Conservation (phyloP, 495 filamentous ascomycete genomes). For the Penicillium salamii region DNA sequence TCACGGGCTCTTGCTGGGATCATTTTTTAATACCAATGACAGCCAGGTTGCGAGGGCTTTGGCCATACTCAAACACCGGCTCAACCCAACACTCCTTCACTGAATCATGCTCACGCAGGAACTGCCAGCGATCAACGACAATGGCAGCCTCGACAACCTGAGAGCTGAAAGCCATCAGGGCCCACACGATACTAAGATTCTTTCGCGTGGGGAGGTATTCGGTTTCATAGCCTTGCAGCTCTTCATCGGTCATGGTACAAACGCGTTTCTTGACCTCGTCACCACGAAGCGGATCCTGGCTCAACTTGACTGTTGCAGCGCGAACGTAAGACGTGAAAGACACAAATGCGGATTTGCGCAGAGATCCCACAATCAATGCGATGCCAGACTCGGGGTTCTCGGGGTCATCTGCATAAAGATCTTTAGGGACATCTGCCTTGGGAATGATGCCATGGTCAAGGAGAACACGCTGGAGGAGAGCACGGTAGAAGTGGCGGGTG, state of each 20-base stretch:
- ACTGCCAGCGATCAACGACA: slow-evolving; percentile 89
- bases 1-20: no score
- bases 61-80: slow-evolving; percentile 82
- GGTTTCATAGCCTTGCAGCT: slow-evolving; percentile 66
- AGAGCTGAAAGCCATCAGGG: slow-evolving; percentile 92
- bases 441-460: slow-evolving; percentile 73
- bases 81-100: slow-evolving; percentile 84
- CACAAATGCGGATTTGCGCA: slow-evolving; percentile 75
- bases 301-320: slow-evolving; percentile 73
- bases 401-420: slow-evolving; percentile 31
- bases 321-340: slow-evolving; percentile 75
- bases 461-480: slow-evolving; percentile 85
- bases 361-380: slow-evolving; percentile 80
- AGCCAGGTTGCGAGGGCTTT: slow-evolving; percentile 85
- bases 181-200: slow-evolving; percentile 84
- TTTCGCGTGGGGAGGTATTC: slow-evolving; percentile 65
- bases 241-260: slow-evolving; percentile 63
- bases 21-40: slow-evolving; percentile 83
- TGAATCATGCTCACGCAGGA: slow-evolving; percentile 68
- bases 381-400: slow-evolving; percentile 43
- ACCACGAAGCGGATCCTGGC: slow-evolving; percentile 53
- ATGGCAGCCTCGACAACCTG: slow-evolving; percentile 84
- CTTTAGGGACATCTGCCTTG: slow-evolving; percentile 43
- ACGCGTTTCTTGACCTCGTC: slow-evolving; percentile 58
- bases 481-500: slow-evolving; percentile 89